phyloP scores from a whole-genome alignment of 108 stramenopile genomes.

The Skeletonema potamos region DNA sequence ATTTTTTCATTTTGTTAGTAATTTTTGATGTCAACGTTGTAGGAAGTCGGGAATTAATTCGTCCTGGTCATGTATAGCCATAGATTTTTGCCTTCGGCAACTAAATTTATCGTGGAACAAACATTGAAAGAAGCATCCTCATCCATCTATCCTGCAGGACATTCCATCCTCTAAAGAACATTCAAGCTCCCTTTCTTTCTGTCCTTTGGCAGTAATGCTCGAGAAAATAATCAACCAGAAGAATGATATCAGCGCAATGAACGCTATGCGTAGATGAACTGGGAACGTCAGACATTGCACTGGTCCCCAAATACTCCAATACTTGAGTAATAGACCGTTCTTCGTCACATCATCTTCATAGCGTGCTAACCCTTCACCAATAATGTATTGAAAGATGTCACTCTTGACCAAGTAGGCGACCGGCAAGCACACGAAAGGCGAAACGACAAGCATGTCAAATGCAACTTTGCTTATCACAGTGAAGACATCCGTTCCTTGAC shows the following conservation, averaged over 20 bases:
- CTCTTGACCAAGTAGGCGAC: conserved; percentile 64
- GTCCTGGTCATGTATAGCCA: background rate
- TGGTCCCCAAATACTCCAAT: conserved; percentile 55
- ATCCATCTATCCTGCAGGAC: conserved; percentile 23
- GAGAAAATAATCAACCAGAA: conserved; percentile 52
- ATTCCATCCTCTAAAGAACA: conserved; percentile 13
- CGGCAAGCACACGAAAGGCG: conserved; percentile 54
- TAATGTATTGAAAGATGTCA: conserved; percentile 39
- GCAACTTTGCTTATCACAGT: conserved; percentile 50
- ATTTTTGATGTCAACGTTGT: background rate
- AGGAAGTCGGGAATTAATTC: background rate
- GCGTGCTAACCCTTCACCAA: conserved; percentile 23
- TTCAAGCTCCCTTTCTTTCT: conserved; percentile 22
- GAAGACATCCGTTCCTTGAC: conserved; percentile 24
- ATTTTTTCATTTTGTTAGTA: background rate
- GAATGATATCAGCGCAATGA: conserved; percentile 60
- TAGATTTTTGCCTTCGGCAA: background rate
- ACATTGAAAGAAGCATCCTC: background rate
- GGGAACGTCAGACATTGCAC: conserved; percentile 63
- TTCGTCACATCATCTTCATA: conserved; percentile 48
- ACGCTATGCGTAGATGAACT: conserved; percentile 52
- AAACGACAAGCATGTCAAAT: conserved; percentile 50
- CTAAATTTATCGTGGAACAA: background rate
- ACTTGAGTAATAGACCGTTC: conserved; percentile 59
- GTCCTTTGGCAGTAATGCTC: conserved; percentile 25